A percentile compares a stretch with the other conserved stretches of the same genome.
phyloP scores from a whole-genome alignment of 164 flowering plant genomes.

The Macadamia integrifolia region DNA sequence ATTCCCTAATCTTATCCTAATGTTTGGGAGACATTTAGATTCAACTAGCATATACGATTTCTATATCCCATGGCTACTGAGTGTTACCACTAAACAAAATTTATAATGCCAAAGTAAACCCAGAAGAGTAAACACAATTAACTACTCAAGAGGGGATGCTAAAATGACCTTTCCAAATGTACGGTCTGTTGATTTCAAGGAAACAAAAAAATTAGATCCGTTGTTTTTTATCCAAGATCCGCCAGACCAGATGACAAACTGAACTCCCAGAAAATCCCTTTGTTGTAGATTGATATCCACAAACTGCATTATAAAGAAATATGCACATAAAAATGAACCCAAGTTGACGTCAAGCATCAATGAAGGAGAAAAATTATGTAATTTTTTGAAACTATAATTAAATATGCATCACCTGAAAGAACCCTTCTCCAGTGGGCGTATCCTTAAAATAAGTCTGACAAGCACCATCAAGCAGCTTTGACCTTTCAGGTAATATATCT shows the following conservation, averaged over 20 bases:
- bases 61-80: not conserved
- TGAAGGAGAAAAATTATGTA: not conserved
- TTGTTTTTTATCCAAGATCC: constrained; percentile 39
- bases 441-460: constrained; percentile 43
- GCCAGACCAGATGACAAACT: constrained; percentile 37
- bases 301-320: constrained; percentile 14
- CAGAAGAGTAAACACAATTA: not conserved
- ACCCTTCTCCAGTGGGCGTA: constrained; percentile 16
- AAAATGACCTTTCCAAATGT: constrained; percentile 17
- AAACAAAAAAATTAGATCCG: constrained; percentile 33
- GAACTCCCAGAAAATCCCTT: constrained; percentile 28
- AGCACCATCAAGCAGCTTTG: constrained; percentile 40
- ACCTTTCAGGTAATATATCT: constrained; percentile 37
- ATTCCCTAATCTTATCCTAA: not conserved
- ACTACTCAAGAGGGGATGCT: constrained; percentile 2
- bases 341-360: not conserved
- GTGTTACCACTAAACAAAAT: not conserved
- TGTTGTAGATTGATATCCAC: constrained; percentile 33
- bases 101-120: constrained; percentile 1
- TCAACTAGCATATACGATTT: not conserved
- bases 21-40: not conserved
- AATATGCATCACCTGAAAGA: constrained; percentile 28
- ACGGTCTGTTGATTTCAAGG: constrained; percentile 15
- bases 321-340: not conserved
- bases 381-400: not conserved